Conservation (phyloP, 306 rosid species). For the Quercus variabilis region DNA sequence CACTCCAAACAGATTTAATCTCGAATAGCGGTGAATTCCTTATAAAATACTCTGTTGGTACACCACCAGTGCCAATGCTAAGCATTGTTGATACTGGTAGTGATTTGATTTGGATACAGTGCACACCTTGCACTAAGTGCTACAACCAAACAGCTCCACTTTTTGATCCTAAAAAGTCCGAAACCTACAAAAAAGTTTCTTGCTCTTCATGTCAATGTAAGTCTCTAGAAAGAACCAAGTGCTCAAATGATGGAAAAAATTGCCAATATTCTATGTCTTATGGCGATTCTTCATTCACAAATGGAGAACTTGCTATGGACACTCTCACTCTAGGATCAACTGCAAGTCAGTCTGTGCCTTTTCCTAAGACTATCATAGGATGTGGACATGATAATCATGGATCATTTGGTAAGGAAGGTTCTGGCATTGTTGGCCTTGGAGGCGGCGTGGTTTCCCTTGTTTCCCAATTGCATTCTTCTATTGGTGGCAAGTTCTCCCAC, state of each 20-base stretch:
- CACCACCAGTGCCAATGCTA: slow-evolving; percentile 36
- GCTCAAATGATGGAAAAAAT: neutral
- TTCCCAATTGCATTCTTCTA: slow-evolving; percentile 28
- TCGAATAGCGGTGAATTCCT: slow-evolving; percentile 28
- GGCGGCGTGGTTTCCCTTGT: slow-evolving; percentile 30
- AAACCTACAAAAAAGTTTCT: slow-evolving; percentile 9
- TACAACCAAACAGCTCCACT: slow-evolving; percentile 35
- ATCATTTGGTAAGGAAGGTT: neutral
- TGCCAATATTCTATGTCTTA: slow-evolving; percentile 24
- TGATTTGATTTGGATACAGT: slow-evolving; percentile 53
- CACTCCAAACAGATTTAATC: neutral
- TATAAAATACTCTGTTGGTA: slow-evolving; percentile 41
- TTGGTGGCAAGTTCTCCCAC: slow-evolving; percentile 41
- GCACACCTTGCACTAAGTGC: slow-evolving; percentile 42
- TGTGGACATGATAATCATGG: slow-evolving; percentile 37
- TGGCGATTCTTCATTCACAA: slow-evolving; percentile 27
- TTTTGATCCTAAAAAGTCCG: slow-evolving; percentile 41
- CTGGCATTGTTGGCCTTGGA: slow-evolving; percentile 64
- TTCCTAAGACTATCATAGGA: slow-evolving; percentile 36
- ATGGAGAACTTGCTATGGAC: slow-evolving; percentile 40
- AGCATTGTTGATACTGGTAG: slow-evolving; percentile 64
- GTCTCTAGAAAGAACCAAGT: accelerated
- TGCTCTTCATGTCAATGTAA: slow-evolving; percentile 16
- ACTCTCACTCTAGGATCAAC: slow-evolving; percentile 41
- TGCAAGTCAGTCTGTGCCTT: neutral